These are phyloP conservation scores for Ophiostoma montium DNA, from an alignment of 2,329 filamentous ascomycete genomes.

Conservation along the genomic window DNA sequence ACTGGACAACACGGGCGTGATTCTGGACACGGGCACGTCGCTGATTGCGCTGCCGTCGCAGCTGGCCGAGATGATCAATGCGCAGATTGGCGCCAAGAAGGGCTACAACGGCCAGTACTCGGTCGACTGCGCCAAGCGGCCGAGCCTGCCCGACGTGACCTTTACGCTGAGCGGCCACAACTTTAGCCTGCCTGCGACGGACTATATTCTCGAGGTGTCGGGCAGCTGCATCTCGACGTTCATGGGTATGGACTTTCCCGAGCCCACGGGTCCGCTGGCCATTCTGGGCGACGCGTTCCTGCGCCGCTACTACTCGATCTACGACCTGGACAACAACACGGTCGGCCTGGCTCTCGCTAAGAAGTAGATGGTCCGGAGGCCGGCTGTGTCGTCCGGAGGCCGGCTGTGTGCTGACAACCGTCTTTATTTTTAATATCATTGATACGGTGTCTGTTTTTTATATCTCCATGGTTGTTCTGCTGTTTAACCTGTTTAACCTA, in stretches of 20 bases:
- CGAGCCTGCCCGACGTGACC: conserved; percentile 74
- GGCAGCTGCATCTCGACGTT: conserved; percentile 95
- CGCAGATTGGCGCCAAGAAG: conserved; percentile 97
- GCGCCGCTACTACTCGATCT: conserved; percentile 87
- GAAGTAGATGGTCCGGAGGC: too few relatives aligned
- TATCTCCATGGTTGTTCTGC: too few relatives aligned
- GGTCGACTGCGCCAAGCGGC: conserved; percentile 74
- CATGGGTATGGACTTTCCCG: conserved; percentile 90
- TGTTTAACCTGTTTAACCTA: too few relatives aligned
- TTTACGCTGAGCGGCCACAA: conserved; percentile 85
- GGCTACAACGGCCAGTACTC: conserved; percentile 93
- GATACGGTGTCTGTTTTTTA: too few relatives aligned
- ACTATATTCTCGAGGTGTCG: conserved; percentile 93
- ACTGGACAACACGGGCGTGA: conserved; percentile 87
- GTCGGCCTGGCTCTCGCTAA: conserved; percentile 84
- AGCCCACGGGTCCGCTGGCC: conserved; percentile 76
- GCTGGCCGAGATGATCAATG: conserved; percentile 91
- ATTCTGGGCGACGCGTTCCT: conserved; percentile 85
- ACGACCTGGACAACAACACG: conserved; percentile 78
- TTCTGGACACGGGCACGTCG: conserved; percentile 96
- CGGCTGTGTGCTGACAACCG: too few relatives aligned
- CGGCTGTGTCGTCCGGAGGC: too few relatives aligned
- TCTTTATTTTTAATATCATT: too few relatives aligned
- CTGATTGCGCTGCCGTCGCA: conserved; percentile 87
- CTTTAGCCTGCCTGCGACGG: conserved; percentile 76